Percentiles rank a stretch among this genome's conserved stretches.
phyloP scores from a whole-genome alignment of 352 stramenopile genomes.

The Peronosclerospora sorghi region DNA sequence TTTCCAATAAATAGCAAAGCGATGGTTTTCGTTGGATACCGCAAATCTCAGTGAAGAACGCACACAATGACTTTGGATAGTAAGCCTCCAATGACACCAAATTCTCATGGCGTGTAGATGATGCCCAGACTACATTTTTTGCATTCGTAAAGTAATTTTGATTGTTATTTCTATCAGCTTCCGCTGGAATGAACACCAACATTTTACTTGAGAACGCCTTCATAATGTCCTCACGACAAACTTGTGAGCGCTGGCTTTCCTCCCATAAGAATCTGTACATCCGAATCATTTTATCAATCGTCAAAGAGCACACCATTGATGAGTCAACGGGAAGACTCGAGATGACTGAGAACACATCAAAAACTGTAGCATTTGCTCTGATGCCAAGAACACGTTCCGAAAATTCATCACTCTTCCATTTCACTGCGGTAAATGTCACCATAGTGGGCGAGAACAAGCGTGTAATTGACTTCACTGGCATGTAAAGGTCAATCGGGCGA shows the following conservation, averaged over 20 bases:
- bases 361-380: conserved; percentile 23
- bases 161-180: background rate
- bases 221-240: conserved; percentile 9
- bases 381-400: conserved; percentile 29
- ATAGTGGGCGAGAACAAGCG: conserved; percentile 32
- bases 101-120: conserved; percentile 17
- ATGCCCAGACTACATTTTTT: conserved; percentile 35
- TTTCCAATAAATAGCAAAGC: conserved; percentile 30
- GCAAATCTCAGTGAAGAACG: conserved; percentile 58
- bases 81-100: conserved; percentile 32
- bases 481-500: conserved; percentile 30
- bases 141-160: conserved; percentile 12
- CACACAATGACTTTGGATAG: conserved; percentile 37
- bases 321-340: conserved; percentile 16
- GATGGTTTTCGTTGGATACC: conserved; percentile 55
- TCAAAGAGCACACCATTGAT: conserved; percentile 4
- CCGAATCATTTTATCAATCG: conserved; percentile 12
- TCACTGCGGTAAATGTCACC: conserved; percentile 30
- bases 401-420: conserved; percentile 29
- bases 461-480: conserved; percentile 19
- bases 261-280: conserved; percentile 40
- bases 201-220: conserved; percentile 17
- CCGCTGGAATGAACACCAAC: conserved; percentile 17
- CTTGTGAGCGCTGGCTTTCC: conserved; percentile 18
- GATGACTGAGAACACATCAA: conserved; percentile 38